Conservation (phyloP, 163 green algal genomes). For the Scenedesmus sp. region DNA sequence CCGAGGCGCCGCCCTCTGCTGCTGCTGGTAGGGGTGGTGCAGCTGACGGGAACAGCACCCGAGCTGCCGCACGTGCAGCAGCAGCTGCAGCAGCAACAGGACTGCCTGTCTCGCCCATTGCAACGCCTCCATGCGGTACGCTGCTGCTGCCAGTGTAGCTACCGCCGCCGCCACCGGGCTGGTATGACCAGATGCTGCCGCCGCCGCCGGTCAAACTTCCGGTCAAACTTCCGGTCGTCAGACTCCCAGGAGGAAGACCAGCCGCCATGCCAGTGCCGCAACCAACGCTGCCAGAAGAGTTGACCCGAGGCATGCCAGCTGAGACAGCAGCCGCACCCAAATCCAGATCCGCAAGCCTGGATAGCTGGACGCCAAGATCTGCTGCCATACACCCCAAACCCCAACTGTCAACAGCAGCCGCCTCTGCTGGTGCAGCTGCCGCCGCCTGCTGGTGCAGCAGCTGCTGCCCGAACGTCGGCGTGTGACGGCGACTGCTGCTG, state of each 20-base stretch:
- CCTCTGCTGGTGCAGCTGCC: slow-evolving; percentile 19
- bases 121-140: neutral
- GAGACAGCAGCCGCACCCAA: neutral
- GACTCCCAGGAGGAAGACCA: neutral
- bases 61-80: slow-evolving; percentile 14
- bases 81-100: neutral
- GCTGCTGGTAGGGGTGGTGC: neutral
- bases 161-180: neutral
- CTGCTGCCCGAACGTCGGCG: slow-evolving; percentile 45
- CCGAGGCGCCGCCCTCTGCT: neutral
- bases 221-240: slow-evolving; percentile 8
- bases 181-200: slow-evolving; percentile 49
- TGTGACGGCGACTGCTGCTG: neutral
- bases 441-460: slow-evolving; percentile 38
- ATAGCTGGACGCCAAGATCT: neutral
- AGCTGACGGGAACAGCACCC: slow-evolving; percentile 12
- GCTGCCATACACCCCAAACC: neutral
- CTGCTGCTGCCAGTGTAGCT: neutral
- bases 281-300: neutral
- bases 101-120: slow-evolving; percentile 7
- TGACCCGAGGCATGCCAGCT: slow-evolving; percentile 9
- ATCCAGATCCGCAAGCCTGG: neutral
- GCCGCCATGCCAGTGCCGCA: neutral
- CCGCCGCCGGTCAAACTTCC: slow-evolving; percentile 25
- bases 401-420: slow-evolving; percentile 32